A percentile compares a stretch with the other conserved stretches of the same genome.
phyloP scores from a whole-genome alignment of 805 yeast genomes.

The Metschnikowia rubicola region DNA sequence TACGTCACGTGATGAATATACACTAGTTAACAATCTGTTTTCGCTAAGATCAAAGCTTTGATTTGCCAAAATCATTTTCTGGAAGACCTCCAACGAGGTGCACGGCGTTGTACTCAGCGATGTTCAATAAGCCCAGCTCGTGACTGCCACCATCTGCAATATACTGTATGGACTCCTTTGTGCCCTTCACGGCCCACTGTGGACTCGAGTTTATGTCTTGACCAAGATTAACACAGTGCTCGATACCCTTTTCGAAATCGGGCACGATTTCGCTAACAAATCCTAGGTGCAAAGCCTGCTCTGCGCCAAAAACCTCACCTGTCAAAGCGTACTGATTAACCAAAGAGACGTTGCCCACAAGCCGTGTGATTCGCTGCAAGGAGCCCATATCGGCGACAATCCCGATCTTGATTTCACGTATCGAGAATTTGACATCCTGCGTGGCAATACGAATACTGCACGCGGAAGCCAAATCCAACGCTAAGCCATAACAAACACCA shows the following conservation, averaged over 20 bases:
- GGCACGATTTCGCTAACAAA: conserved; percentile 46
- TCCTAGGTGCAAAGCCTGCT: conserved; percentile 57
- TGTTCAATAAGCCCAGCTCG: conserved; percentile 47
- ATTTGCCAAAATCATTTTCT: not conserved
- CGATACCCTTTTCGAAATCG: conserved; percentile 47
- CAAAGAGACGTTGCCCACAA: conserved; percentile 54
- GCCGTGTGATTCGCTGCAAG: conserved; percentile 58
- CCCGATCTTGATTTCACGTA: conserved; percentile 71
- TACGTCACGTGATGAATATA: not conserved
- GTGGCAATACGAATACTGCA: conserved; percentile 56
- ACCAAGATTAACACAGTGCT: conserved; percentile 50
- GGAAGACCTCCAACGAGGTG: conserved; percentile 24
- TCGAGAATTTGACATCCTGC: conserved; percentile 49
- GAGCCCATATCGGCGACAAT: conserved; percentile 79
- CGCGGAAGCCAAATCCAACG: conserved; percentile 61
- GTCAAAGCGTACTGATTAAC: conserved; percentile 60
- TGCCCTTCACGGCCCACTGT: conserved; percentile 62
- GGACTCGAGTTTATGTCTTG: conserved; percentile 42
- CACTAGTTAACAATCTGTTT: too few relatives aligned
- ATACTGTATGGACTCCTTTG: conserved; percentile 52
- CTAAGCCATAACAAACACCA: conserved; percentile 65
- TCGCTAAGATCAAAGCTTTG: conserved; percentile 4
- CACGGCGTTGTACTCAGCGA: conserved; percentile 52
- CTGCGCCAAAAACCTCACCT: conserved; percentile 51
- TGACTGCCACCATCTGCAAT: conserved; percentile 31